These are phyloP conservation scores for Jaenimonas drosophilae DNA, from an alignment of 208 protist genomes.

Conservation along the genomic window DNA sequence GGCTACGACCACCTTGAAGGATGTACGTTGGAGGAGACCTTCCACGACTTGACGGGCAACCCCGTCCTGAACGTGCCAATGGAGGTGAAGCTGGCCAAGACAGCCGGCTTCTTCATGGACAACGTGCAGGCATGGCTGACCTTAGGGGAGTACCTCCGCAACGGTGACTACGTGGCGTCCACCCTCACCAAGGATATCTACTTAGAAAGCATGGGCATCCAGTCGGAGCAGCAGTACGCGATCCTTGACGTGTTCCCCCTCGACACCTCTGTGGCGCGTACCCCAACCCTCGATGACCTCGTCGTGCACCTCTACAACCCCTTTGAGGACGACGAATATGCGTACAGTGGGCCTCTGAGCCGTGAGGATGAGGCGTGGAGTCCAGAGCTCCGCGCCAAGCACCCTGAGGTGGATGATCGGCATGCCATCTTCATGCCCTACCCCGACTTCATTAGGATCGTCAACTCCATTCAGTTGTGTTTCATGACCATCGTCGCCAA, in stretches of 20 bases:
- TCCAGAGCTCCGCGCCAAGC: constrained; percentile 20
- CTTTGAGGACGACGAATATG: constrained; percentile 44
- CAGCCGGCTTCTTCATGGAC: constrained; percentile 30
- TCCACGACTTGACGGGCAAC: constrained; percentile 69
- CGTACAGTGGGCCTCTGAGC: constrained; percentile 51
- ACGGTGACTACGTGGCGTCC: constrained; percentile 46
- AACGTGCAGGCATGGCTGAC: constrained; percentile 38
- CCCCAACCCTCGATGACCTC: constrained; percentile 27
- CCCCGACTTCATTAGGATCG: constrained; percentile 28
- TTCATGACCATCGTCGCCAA: constrained; percentile 34
- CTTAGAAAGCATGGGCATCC: constrained; percentile 35
- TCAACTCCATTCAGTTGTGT: constrained; percentile 44
- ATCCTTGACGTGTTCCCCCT: constrained; percentile 53
- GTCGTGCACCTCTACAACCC: constrained; percentile 58
- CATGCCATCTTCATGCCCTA: constrained; percentile 51
- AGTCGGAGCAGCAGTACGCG: constrained; percentile 54
- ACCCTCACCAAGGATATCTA: constrained; percentile 22
- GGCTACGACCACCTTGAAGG: constrained; percentile 63
- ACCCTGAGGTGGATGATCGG: constrained; percentile 29
- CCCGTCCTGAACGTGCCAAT: constrained; percentile 67
- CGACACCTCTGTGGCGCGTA: constrained; percentile 16
- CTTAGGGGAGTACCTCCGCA: constrained; percentile 23
- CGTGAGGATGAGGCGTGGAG: constrained; percentile 37
- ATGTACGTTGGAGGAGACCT: constrained; percentile 60
- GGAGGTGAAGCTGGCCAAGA: constrained; percentile 43